Evolutionary conservation across 2,329 filamentous ascomycete genomes (phyloP).

Genomic region (Aspergillus melleus): DNA sequence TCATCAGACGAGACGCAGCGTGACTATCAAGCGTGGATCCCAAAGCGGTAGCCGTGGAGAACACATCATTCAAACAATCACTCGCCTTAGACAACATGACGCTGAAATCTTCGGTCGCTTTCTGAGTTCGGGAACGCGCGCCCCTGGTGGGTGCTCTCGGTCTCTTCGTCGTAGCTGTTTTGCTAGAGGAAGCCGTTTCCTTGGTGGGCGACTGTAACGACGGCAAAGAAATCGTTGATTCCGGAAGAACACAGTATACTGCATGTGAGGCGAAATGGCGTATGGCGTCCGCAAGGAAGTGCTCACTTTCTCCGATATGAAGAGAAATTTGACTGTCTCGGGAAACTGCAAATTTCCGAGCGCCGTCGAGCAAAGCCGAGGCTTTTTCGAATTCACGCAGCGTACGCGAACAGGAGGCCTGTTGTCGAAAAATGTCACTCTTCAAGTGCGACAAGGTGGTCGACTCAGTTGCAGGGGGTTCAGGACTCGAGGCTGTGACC

Average conservation of each 20-base stretch:
- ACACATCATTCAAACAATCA: conserved; percentile 33
- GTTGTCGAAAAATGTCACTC: conserved; percentile 52
- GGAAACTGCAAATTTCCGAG: conserved; percentile 32
- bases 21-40: conserved; percentile 44
- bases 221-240: conserved; percentile 88
- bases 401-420: conserved; percentile 49
- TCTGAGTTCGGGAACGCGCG: conserved; percentile 28
- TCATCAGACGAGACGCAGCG: conserved; percentile 39
- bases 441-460: conserved; percentile 45
- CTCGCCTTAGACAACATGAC: conserved; percentile 38
- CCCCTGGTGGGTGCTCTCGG: conserved; percentile 29
- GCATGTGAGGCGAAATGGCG: conserved; percentile 69
- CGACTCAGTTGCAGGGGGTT: conserved; percentile 34
- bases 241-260: conserved; percentile 84
- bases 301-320: conserved; percentile 38
- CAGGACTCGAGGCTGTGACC: conserved; percentile 14
- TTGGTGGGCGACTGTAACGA: conserved; percentile 52
- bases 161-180: conserved; percentile 25
- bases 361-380: conserved; percentile 50
- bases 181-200: conserved; percentile 40
- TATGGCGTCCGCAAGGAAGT: conserved; percentile 41
- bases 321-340: conserved; percentile 64
- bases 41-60: conserved; percentile 32
- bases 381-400: conserved; percentile 59
- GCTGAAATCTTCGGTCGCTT: conserved; percentile 36